These are phyloP conservation scores for Penicillium bialowiezense DNA, from an alignment of 495 filamentous ascomycete species.

Conservation along the genomic window DNA sequence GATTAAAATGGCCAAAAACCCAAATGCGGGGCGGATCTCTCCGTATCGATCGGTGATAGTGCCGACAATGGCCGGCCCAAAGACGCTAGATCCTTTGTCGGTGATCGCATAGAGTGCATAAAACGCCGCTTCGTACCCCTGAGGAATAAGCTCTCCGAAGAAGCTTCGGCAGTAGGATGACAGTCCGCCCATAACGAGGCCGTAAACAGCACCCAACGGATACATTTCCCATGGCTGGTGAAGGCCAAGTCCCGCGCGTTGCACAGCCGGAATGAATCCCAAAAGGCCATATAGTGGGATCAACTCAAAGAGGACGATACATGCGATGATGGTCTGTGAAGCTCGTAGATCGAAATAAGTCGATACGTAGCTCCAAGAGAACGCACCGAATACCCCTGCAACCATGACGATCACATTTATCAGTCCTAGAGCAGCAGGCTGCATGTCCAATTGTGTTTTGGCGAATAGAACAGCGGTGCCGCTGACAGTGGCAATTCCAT, in stretches of 20 bases:
- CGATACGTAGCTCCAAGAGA: slow-evolving; percentile 81
- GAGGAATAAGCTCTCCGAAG: slow-evolving; percentile 88
- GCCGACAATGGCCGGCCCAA: slow-evolving; percentile 92
- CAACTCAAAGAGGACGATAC: slow-evolving; percentile 84
- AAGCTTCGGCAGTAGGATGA: slow-evolving; percentile 90
- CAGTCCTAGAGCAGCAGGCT: slow-evolving; percentile 79
- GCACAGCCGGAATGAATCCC: slow-evolving; percentile 82
- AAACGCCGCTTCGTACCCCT: slow-evolving; percentile 92
- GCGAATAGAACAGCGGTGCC: slow-evolving; percentile 95
- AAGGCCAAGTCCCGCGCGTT: slow-evolving; percentile 74
- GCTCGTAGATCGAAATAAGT: slow-evolving; percentile 61
- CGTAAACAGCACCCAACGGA: slow-evolving; percentile 84
- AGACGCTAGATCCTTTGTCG: slow-evolving; percentile 92
- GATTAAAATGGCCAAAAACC: slow-evolving; percentile 83
- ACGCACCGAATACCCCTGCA: slow-evolving; percentile 80
- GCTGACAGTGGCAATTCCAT: slow-evolving; percentile 91
- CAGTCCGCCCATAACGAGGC: slow-evolving; percentile 89
- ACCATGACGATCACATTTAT: slow-evolving; percentile 90
- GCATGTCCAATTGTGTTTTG: slow-evolving; percentile 90
- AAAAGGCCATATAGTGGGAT: slow-evolving; percentile 90
- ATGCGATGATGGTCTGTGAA: slow-evolving; percentile 84
- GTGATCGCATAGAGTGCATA: slow-evolving; percentile 97
- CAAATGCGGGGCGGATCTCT: slow-evolving; percentile 88
- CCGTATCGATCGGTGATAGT: slow-evolving; percentile 86
- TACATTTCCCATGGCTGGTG: slow-evolving; percentile 98